Evolutionary conservation across 1,139 yeast genomes (phyloP), one percentile per base, ranked within the genome.

Genomic region (Saccharomyces pastorianus): DNA sequence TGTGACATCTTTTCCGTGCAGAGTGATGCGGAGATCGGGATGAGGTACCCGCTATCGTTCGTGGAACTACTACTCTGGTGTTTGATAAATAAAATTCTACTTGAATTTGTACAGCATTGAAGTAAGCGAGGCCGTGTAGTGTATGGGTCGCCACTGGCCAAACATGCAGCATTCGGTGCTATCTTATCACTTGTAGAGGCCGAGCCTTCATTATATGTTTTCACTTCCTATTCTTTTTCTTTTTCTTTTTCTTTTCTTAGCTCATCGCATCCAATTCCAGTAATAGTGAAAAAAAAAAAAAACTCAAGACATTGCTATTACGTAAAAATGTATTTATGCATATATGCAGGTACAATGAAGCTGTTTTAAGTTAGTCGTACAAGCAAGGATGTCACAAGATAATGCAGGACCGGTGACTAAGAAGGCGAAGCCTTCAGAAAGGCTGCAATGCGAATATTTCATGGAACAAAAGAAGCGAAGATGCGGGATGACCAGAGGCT

Each of bases 401-500:
- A 8, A 38, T 46, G n/a, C 11, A 28, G 53, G 25, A 47, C 50
- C 27, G 27, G 51, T 20, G 2, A 13, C 13, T 26, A 53, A 27
- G 42, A 32, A 17, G 48, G 25, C n/a, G 52, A 53, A 41, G 48
- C 48, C 31, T 14, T 23, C 48, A 42, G 56, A 53, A 28, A 53
- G 57, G 32, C 46, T 57, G 49, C 64, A 58, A 49, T 66, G 70
- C 49, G 59, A 59, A 31, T 65, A 58, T 53, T 53, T 59, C 38
- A 58, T 65, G 20, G 53, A 51, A 13, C 55, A 58, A 46, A 67
- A 67, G 50, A 59, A 61, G 11, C 58, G 69, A 48, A 56, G 59
- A 41, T 67, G 71, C 50, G 69, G 68, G 2, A 66, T 66, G 67
- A 61, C 65, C 6, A 55, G 63, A 32, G 49, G 53, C 4, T 49